Percentiles rank a stretch among this genome's conserved stretches.
These are phyloP conservation scores for Tetradesmus lagerheimii DNA, from an alignment of 139 green algal genomes.

Conservation along the genomic window DNA sequence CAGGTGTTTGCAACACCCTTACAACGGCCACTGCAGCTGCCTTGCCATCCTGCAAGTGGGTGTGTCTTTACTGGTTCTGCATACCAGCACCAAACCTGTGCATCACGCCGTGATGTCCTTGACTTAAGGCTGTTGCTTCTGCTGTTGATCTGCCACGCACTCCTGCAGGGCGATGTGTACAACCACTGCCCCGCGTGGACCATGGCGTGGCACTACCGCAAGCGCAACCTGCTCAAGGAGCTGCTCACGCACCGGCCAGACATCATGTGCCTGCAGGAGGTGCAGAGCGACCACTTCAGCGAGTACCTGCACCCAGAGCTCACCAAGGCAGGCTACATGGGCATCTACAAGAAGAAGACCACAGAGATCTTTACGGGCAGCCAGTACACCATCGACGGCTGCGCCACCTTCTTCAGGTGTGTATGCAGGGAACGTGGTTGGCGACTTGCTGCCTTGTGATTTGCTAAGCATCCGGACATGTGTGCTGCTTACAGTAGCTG, in stretches of 20 bases:
- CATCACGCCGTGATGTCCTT: no score
- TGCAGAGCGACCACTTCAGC: conserved; percentile 94
- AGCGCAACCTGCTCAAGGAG: conserved; percentile 94
- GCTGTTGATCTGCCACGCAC: not conserved
- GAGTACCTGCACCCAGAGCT: conserved; percentile 44
- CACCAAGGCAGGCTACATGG: conserved; percentile 90
- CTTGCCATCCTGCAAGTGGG: no score
- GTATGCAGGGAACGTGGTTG: not conserved
- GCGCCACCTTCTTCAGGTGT: conserved; percentile 96
- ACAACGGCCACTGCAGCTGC: no score
- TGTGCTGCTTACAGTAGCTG: no score
- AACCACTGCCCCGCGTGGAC: conserved; percentile 90
- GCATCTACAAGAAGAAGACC: conserved; percentile 99
- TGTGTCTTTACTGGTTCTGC: no score
- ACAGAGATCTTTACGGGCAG: conserved; percentile 89
- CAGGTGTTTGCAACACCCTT: no score
- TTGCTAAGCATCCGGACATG: no score
- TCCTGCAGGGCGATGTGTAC: conserved; percentile 88
- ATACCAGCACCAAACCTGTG: no score
- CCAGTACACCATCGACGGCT: conserved; percentile 96
- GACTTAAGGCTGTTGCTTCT: not conserved
- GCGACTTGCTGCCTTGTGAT: no score
- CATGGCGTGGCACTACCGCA: conserved; percentile 94
- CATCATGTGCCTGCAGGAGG: conserved; percentile 97
- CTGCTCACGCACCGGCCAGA: conserved; percentile 91